Base-by-base conservation (phyloP, 2,329 filamentous ascomycete species). In the Cercospora brassicicola region DNA sequence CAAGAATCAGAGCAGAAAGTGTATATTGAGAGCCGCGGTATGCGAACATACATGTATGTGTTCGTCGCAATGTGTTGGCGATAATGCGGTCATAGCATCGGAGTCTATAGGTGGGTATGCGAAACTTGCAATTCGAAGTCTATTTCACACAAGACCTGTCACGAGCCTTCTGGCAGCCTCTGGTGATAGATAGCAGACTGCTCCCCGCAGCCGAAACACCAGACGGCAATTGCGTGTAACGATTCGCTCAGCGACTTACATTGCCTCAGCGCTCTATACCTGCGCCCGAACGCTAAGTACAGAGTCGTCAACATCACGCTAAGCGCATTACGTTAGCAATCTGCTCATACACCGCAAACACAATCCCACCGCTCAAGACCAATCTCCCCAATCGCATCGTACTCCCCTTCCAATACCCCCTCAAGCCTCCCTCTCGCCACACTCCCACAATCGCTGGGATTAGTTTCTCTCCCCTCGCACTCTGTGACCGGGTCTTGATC, bases 401-500 rank as follows among this genome's bases (percentile, higher is more conserved):
- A 36, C 75, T 77, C 0, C 76, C 77, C 57, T 72, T 76, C 77
- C 77, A 78, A 53, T 78, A 75, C 0, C 70, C 74, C 3, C 68
- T 69, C 8, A 77, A 15, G 1, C 77, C 77, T 28, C 69, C 66
- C n/a, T 75, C 66, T 13, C 65, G 67, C 65, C 73, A 69, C 2
- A 77, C 71, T 36, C 69, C 72, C 15, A 72, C 68, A 39, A 77
- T 73, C 9, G 76, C 76, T 18, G 72, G 65, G 6, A 71, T 48
- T 2, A 76, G 73, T 39, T 71, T 74, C 36, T 75, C 74, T 6
- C 77, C 76, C 36, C 70, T 68, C 26, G 72, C 72, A 45, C 76
- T 75, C 66, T 82, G 81, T 4, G 79, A 75, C 31, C 78, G 71
- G 4, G 80, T 82, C 72, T 82, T 82, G 51, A 82, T 74, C 1